Evolutionary conservation across 495 filamentous ascomycete genomes (phyloP).

Genomic region (Aspergillus steynii): DNA sequence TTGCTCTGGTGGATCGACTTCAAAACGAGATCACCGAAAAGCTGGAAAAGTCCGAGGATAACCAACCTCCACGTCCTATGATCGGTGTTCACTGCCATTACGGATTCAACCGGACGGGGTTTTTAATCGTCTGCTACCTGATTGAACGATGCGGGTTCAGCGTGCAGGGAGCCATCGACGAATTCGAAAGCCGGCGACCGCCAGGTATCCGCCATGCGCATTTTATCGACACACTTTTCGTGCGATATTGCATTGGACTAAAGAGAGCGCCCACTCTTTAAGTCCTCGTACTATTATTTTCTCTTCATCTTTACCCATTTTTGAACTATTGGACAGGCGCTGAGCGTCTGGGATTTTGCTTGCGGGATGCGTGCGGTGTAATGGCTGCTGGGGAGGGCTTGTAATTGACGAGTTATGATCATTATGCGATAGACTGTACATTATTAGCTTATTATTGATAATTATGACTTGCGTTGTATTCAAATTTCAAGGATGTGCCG

Average conservation of each 20-base stretch:
- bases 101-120: constrained; percentile 89
- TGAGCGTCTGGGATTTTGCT: neutral
- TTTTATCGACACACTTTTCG: constrained; percentile 83
- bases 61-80: constrained; percentile 45
- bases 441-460: constrained; percentile 3
- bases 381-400: constrained; percentile 4
- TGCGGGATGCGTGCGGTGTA: neutral
- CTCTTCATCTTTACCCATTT: constrained; percentile 16
- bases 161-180: constrained; percentile 76
- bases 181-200: constrained; percentile 70
- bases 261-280: constrained; percentile 54
- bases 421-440: constrained; percentile 25
- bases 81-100: constrained; percentile 95
- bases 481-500: too few relatives aligned
- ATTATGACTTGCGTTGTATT: neutral
- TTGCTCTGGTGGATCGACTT: constrained; percentile 73
- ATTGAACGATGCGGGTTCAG: constrained; percentile 75
- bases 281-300: constrained; percentile 6
- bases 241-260: constrained; percentile 67
- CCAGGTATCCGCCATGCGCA: constrained; percentile 88
- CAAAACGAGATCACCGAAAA: constrained; percentile 42
- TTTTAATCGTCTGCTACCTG: constrained; percentile 87
- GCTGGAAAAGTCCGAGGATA: constrained; percentile 44
- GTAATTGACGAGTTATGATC: constrained; percentile 21
- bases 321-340: constrained; percentile 6